phyloP scores from a whole-genome alignment of 768 basidiomycete genomes.

The Suillus hirtellus region DNA sequence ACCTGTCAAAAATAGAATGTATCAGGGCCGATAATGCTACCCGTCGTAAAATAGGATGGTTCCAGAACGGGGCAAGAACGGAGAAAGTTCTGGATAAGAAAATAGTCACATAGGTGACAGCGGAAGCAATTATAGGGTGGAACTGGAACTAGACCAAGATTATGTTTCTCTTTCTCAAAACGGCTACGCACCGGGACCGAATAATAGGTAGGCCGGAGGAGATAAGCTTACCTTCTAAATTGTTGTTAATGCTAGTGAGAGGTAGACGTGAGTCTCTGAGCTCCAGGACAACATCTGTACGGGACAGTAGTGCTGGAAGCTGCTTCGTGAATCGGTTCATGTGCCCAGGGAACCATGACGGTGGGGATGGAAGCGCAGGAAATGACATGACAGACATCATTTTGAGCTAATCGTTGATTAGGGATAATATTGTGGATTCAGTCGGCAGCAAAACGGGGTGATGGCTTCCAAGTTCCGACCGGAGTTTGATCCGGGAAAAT shows the following conservation, averaged over 20 bases:
- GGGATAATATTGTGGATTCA: neutral
- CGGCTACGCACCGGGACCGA: constrained; percentile 23
- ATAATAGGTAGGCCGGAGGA: constrained; percentile 23
- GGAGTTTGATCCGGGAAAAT: neutral
- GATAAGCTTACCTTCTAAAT: constrained; percentile 69
- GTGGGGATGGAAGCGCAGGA: constrained; percentile 63
- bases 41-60: constrained; percentile 8
- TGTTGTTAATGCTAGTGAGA: constrained; percentile 89
- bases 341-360: constrained; percentile 96
- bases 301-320: constrained; percentile 73
- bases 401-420: constrained; percentile 2
- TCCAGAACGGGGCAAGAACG: constrained; percentile 14
- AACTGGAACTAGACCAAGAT: neutral
- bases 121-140: neutral
- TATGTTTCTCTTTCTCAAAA: neutral
- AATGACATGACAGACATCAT: constrained; percentile 40
- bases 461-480: neutral
- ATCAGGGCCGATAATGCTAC: constrained; percentile 23
- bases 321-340: constrained; percentile 86
- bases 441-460: neutral
- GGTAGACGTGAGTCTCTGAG: constrained; percentile 92
- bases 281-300: constrained; percentile 91
- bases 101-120: neutral
- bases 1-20: constrained; percentile 38
- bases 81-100: constrained; percentile 13